Percentiles rank a stretch among this genome's conserved stretches.
Conservation (phyloP, 1,284 basidiomycete species). For the Leccinum subrobustum region DNA sequence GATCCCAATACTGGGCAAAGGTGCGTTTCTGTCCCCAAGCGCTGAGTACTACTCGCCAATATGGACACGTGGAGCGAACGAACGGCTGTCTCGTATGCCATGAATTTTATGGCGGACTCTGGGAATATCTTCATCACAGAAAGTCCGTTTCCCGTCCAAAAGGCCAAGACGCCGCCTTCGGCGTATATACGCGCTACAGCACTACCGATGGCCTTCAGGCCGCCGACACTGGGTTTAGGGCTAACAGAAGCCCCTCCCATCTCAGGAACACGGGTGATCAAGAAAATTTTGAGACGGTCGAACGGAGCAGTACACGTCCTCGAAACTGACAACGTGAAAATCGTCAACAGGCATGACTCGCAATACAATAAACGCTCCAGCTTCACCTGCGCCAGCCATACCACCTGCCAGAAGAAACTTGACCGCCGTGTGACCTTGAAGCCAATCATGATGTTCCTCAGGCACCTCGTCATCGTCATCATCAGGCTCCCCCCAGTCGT, state of each 20-base stretch:
- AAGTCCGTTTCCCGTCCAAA: slow-evolving; percentile 90
- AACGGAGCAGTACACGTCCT: slow-evolving; percentile 97
- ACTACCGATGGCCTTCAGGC: slow-evolving; percentile 66
- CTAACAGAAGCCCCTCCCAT: slow-evolving; percentile 52
- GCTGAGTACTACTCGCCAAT: slow-evolving; percentile 17
- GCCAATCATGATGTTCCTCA: slow-evolving; percentile 60
- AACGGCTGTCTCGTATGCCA: slow-evolving; percentile 91
- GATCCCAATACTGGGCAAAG: slow-evolving; percentile 90
- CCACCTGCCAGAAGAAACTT: slow-evolving; percentile 94
- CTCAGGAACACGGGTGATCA: slow-evolving; percentile 84
- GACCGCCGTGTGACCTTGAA: slow-evolving; percentile 74
- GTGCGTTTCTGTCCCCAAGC: slow-evolving; percentile 72
- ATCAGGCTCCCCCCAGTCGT: slow-evolving; percentile 45
- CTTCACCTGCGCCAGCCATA: slow-evolving; percentile 85
- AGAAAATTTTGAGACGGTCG: slow-evolving; percentile 94
- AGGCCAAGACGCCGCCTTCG: slow-evolving; percentile 86
- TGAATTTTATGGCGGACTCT: slow-evolving; percentile 98
- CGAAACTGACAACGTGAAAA: slow-evolving; percentile 59
- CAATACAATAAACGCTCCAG: not conserved
- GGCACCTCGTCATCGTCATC: slow-evolving; percentile 45
- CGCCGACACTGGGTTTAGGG: slow-evolving; percentile 49
- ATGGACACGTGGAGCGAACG: slow-evolving; percentile 34
- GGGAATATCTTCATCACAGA: slow-evolving; percentile 93
- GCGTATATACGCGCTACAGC: slow-evolving; percentile 81
- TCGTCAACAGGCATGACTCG: slow-evolving; percentile 8